Conservation (phyloP, 768 basidiomycete genomes). For the Epithele typhae region DNA sequence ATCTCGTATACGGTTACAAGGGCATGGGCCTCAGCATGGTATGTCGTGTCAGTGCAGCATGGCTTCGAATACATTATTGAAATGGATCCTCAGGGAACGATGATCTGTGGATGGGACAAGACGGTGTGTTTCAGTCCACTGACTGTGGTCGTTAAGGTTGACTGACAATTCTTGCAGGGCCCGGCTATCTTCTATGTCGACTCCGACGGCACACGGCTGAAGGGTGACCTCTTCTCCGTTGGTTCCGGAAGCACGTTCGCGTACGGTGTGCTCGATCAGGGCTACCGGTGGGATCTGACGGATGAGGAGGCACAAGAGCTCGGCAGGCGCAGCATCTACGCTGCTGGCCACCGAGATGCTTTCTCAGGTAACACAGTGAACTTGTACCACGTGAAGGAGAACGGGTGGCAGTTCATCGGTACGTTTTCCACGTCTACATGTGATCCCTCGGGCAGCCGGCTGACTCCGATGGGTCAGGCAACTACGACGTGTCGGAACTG, state of each 20-base stretch:
- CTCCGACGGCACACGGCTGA: constrained; percentile 91
- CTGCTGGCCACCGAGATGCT: constrained; percentile 94
- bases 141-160: too few species aligned
- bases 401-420: constrained; percentile 97
- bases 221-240: constrained; percentile 97
- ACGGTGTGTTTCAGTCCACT: constrained; percentile 49
- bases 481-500: constrained; percentile 86
- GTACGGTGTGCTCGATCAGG: constrained; percentile 98
- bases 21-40: constrained; percentile 99
- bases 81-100: constrained; percentile 69
- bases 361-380: constrained; percentile 97
- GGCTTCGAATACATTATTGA: not conserved
- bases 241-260: constrained; percentile 98
- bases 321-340: constrained; percentile 89
- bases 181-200: constrained; percentile 97
- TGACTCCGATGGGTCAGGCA: constrained; percentile 48
- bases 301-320: constrained; percentile 95
- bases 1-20: constrained; percentile 97
- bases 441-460: not conserved
- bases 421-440: constrained; percentile 18
- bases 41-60: constrained; percentile 22
- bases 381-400: constrained; percentile 90
- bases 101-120: constrained; percentile 99
- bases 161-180: constrained; percentile 62
- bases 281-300: constrained; percentile 87